Evolutionary conservation across 2,329 filamentous ascomycete species (phyloP).

Genomic region (Talaromyces atroroseus): DNA sequence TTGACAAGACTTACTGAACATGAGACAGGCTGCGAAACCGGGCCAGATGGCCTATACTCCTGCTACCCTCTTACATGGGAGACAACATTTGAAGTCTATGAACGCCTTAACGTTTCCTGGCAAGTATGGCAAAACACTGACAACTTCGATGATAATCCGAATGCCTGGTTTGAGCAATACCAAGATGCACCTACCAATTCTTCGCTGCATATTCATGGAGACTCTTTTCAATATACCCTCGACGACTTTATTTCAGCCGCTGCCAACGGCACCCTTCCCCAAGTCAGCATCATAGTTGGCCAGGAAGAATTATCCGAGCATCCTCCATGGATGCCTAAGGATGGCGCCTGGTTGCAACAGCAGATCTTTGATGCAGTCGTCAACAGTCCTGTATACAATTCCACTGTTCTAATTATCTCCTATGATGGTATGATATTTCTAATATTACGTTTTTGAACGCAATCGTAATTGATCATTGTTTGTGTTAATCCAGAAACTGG

Average conservation of each 20-base stretch:
- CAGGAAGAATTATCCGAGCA: slow-evolving; percentile 51
- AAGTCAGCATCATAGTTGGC: slow-evolving; percentile 47
- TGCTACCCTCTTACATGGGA: slow-evolving; percentile 53
- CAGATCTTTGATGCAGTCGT: slow-evolving; percentile 49
- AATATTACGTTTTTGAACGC: background rate
- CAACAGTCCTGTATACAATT: slow-evolving; percentile 45
- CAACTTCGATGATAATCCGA: slow-evolving; percentile 52
- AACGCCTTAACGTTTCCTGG: slow-evolving; percentile 47
- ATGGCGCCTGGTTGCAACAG: slow-evolving; percentile 53
- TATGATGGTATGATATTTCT: slow-evolving; percentile 35
- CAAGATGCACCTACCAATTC: slow-evolving; percentile 41
- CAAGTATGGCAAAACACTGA: slow-evolving; percentile 47
- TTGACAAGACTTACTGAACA: background rate
- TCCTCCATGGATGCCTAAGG: slow-evolving; percentile 48
- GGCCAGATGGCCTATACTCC: slow-evolving; percentile 23
- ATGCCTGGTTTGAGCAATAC: slow-evolving; percentile 51
- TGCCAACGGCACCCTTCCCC: slow-evolving; percentile 47
- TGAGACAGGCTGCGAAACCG: slow-evolving; percentile 7
- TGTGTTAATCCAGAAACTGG: slow-evolving; percentile 40
- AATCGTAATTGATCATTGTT: background rate
- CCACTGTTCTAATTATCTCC: slow-evolving; percentile 35
- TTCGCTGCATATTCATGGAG: slow-evolving; percentile 42
- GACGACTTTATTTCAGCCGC: slow-evolving; percentile 48
- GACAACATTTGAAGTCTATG: slow-evolving; percentile 46
- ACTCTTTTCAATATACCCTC: slow-evolving; percentile 42